Percentiles rank a stretch among this genome's conserved stretches.
Conservation (phyloP, 2,329 filamentous ascomycete genomes). For the Biscogniauxia marginata region DNA sequence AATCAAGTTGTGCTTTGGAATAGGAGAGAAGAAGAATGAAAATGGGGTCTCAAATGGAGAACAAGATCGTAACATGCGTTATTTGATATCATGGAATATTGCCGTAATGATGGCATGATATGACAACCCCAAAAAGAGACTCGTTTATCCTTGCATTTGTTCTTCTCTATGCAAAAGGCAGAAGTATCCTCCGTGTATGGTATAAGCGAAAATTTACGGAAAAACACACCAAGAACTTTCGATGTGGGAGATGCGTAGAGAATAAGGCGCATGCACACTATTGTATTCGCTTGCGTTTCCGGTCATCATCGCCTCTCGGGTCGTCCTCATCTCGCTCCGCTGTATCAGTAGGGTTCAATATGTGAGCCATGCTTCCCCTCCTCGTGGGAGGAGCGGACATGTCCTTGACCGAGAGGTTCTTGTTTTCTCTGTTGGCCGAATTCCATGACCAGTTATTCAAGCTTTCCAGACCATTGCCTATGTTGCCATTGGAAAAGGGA, state of each 20-base stretch:
- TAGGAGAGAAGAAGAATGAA: background rate
- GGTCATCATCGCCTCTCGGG: constrained; percentile 54
- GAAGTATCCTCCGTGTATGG: constrained; percentile 18
- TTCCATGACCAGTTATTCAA: constrained; percentile 53
- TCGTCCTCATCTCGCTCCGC: constrained; percentile 56
- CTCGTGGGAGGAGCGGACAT: constrained; percentile 56
- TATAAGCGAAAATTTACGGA: constrained; percentile 11
- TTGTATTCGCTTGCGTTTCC: constrained; percentile 61
- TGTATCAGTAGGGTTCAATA: constrained; percentile 59
- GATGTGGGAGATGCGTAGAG: constrained; percentile 7
- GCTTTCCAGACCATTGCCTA: constrained; percentile 50
- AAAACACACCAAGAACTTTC: constrained; percentile 17
- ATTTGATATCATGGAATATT: constrained; percentile 16
- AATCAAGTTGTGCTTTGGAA: background rate
- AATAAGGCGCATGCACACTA: constrained; percentile 25
- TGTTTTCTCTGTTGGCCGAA: constrained; percentile 49
- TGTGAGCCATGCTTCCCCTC: constrained; percentile 61
- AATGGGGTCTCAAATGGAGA: background rate
- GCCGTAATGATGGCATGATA: constrained; percentile 12
- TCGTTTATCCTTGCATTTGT: constrained; percentile 22
- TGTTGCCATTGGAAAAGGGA: constrained; percentile 48
- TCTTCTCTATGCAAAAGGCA: constrained; percentile 19
- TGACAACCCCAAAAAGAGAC: constrained; percentile 19
- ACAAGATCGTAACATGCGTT: constrained; percentile 13
- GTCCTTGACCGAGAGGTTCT: constrained; percentile 51